A percentile compares a stretch with the other conserved stretches of the same genome.
Conservation (phyloP, 495 filamentous ascomycete genomes). For the Lasiosphaeria miniovina region DNA sequence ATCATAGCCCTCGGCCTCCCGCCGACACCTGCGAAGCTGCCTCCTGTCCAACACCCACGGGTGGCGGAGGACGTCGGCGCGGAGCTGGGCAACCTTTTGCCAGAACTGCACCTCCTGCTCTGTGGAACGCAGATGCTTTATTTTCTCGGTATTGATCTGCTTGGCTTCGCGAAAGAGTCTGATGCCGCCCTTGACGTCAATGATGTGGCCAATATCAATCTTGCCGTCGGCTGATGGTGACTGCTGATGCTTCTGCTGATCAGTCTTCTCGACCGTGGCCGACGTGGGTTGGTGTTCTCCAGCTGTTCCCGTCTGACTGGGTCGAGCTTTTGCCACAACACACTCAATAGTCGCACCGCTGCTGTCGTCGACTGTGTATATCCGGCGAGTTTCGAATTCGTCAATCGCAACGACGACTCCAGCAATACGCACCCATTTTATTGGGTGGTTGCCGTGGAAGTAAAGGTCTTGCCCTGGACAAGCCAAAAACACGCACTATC, state of each 20-base stretch:
- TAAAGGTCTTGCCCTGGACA: conserved; percentile 64
- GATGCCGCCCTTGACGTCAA: conserved; percentile 77
- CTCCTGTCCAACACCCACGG: conserved; percentile 64
- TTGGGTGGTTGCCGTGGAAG: conserved; percentile 84
- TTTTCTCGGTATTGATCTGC: conserved; percentile 69
- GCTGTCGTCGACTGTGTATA: conserved; percentile 81
- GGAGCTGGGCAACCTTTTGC: conserved; percentile 62
- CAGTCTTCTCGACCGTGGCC: conserved; percentile 3
- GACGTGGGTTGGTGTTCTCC: conserved; percentile 5
- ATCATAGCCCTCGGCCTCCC: conserved; percentile 44
- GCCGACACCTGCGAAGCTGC: conserved; percentile 53
- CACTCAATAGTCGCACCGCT: conserved; percentile 74
- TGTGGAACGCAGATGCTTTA: conserved; percentile 58
- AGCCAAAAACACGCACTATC: neutral
- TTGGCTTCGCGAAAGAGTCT: conserved; percentile 56
- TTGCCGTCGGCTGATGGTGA: conserved; percentile 19
- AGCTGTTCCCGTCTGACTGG: conserved; percentile 14
- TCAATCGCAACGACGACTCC: conserved; percentile 77
- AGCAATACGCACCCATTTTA: conserved; percentile 76
- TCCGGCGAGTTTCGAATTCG: conserved; percentile 54
- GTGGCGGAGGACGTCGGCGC: conserved; percentile 57
- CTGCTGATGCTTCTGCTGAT: conserved; percentile 2
- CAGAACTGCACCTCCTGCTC: conserved; percentile 77
- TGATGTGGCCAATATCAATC: conserved; percentile 63
- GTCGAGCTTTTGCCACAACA: conserved; percentile 18